Evolutionary conservation across 2,329 filamentous ascomycete genomes (phyloP), one percentile per base, ranked within the genome.

Genomic region (Diaporthe vaccinii): DNA sequence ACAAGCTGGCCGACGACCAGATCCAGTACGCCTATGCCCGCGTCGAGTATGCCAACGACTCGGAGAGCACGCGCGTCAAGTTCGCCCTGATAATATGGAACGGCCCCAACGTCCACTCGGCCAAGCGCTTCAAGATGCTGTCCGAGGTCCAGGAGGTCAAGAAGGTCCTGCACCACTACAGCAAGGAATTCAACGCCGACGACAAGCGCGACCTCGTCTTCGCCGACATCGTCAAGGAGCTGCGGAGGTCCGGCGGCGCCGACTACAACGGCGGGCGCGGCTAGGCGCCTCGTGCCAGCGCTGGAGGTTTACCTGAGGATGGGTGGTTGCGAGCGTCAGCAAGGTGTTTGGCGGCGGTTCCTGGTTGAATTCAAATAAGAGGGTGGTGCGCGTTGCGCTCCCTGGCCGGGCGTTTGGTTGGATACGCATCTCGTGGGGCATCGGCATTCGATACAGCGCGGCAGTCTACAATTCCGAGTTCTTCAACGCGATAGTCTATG

Each of bases 1-100:
- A 80, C 44, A 83, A 86, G 77, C 85, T 94, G 15, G 91, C 91
- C 81, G 87, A 91, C 80, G 80, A 81, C 49, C 87, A 92, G 83
- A 91, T 91, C 73, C 90, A 92, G 82, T 93, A 93, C 85, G 91
- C 87, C 73, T 93, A 93, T 84, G 89, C 86, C 79, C 89, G 91
- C 41, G 85, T 93, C 82, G 91, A 93, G 85, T 91, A 94, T 82
- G 91, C 91, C 81, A 94, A 93, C 85, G 92, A 94, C 82, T 90
- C 90, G 78, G 92, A 94, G 86, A 91, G 88, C 84, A 91, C 86
- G 81, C 87, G 92, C 51, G 89, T 93, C 80, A 94, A 94, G 85
- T 94, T 94, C 81, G 88, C 86, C 67, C 86, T 94, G 67, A 84
- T 93, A 44, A 88, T 93, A 78, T 94, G 92, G 92, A 93, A 93